Evolutionary conservation across 169 alveolate genomes (phyloP).

Genomic region (Cryptosporidium ubiquitum): DNA sequence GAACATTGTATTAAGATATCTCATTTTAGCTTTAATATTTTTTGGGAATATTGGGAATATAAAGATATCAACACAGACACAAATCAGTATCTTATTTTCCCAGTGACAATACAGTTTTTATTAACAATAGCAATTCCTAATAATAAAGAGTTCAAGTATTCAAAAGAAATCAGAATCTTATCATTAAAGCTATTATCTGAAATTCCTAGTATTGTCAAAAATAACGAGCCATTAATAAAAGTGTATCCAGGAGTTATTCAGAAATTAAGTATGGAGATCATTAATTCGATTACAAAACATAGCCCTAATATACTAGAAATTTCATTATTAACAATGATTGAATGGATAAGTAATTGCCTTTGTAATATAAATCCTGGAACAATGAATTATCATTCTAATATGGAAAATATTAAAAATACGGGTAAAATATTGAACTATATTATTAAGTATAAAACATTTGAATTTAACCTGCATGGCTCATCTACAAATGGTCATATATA

Average conservation of each 20-base stretch:
- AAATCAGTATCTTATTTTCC: slow-evolving; percentile 16
- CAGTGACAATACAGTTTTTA: slow-evolving; percentile 20
- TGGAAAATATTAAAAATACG: slow-evolving; percentile 20
- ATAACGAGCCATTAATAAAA: not conserved
- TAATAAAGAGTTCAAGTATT: not conserved
- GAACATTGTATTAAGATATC: slow-evolving; percentile 1
- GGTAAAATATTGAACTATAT: slow-evolving; percentile 23
- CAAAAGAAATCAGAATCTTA: not conserved
- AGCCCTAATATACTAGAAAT: not conserved
- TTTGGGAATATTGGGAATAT: slow-evolving; percentile 45
- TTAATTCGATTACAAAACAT: not conserved
- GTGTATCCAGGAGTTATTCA: slow-evolving; percentile 59
- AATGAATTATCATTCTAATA: not conserved
- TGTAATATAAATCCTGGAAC: not conserved
- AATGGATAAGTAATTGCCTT: slow-evolving; percentile 34
- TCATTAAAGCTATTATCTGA: slow-evolving; percentile 8
- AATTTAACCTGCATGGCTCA: not conserved
- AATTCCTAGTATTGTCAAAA: slow-evolving; percentile 19
- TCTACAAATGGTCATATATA: not conserved
- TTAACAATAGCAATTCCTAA: slow-evolving; percentile 33
- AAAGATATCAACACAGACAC: not conserved
- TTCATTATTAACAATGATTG: not conserved
- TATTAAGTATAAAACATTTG: not conserved
- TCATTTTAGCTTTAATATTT: slow-evolving; percentile 1
- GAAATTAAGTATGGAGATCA: slow-evolving; percentile 8